Base-by-base conservation (phyloP, 371 early-diverging fungal genomes). In the Mucor velutinosus region DNA sequence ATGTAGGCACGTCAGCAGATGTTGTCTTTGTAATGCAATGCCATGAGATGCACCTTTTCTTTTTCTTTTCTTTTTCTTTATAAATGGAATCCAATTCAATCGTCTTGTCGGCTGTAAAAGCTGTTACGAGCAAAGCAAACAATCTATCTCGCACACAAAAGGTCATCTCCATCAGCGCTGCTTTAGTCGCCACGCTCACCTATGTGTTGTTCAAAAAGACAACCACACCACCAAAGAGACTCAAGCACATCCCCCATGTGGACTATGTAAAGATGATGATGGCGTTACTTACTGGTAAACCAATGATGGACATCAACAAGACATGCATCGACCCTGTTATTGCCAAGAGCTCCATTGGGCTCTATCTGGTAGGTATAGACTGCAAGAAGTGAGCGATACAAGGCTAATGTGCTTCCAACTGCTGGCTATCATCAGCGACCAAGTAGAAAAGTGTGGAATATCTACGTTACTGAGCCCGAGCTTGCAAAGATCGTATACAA, bases 391-490 rank as follows among this genome's bases (percentile, higher is more conserved):
- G 37, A 4, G 19, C 45, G 45, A 45, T 4, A 33, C 33, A 33
- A 33, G 33, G 7, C 33, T 3, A 33, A 0, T n/a, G 19, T 43
- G n/a, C 6, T 30, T 0, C 14, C 11, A 11, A 17, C 10, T 19
- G 11, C 25, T 23, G 23, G 0, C 19, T 17, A 4, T 33, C 7
- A 7, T n/a, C 10, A 66, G 66, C 35, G 53, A 1, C 53, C 60
- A 11, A 60, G 60, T 21, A 51, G 60, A 27, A 23, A 17, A n/a
- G 30, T 23, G 0, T 63, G 63, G 63, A 45, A 25, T 7, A 17
- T 63, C 15, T 32, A 53, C 14, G 55, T 63, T 11, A 27, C 63
- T 8, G 51, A 63, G 23, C 63, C 63, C 15, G 63, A 53, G 35
- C 39, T 51, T 53, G 55, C 53, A 21, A 63, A 53, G 27, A 49